Evolutionary conservation across 2,329 filamentous ascomycete species (phyloP).

Genomic region (Exutisphaerella laricina): DNA sequence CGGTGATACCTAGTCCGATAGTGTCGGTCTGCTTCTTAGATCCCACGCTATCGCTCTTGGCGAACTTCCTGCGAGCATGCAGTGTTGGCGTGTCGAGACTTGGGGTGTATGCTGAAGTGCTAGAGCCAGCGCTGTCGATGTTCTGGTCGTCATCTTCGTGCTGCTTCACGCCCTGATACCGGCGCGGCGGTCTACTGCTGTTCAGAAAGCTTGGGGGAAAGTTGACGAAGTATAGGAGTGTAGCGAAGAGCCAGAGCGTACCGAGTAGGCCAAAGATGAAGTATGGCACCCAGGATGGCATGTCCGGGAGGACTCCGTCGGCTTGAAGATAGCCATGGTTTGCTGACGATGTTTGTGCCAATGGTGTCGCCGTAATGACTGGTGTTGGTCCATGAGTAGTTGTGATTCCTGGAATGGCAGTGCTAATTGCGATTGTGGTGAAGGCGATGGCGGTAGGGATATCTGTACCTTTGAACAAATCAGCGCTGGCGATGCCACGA

Average conservation of each 20-base stretch:
- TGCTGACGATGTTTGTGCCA: slow-evolving; percentile 4
- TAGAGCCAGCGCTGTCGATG: background rate
- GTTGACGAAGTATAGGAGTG: slow-evolving; percentile 22
- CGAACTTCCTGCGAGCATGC: background rate
- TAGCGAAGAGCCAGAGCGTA: slow-evolving; percentile 8
- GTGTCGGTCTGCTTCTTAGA: background rate
- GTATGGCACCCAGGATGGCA: background rate
- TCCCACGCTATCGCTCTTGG: background rate
- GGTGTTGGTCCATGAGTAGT: too few relatives aligned
- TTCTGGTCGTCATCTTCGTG: background rate
- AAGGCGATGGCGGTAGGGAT: background rate
- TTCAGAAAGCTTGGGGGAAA: slow-evolving; percentile 15
- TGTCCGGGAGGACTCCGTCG: background rate
- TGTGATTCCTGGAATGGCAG: too few relatives aligned
- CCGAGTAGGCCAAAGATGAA: slow-evolving; percentile 17
- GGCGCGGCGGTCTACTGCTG: background rate
- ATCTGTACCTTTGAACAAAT: too few relatives aligned
- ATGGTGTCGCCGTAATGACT: too few relatives aligned
- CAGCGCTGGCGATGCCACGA: too few relatives aligned
- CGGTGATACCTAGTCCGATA: slow-evolving; percentile 1
- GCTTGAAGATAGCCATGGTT: background rate
- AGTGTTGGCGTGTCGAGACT: background rate
- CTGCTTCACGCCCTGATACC: background rate
- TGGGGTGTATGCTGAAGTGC: slow-evolving; percentile 5
- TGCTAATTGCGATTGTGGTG: too few relatives aligned